Conservation (phyloP, 164 flowering plant genomes). For the Stephania japonica region DNA sequence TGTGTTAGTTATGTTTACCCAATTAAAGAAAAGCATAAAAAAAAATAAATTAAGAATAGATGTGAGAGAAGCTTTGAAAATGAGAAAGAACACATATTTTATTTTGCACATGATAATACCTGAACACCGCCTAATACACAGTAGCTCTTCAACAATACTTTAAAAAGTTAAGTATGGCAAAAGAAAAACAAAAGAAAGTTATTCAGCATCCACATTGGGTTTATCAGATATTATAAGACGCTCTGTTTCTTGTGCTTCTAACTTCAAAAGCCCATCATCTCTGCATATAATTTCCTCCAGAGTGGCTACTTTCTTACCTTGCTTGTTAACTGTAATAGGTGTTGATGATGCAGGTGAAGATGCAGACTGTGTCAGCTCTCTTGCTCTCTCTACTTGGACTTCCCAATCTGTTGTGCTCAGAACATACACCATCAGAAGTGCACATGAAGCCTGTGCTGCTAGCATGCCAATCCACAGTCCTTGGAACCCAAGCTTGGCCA, state of each 20-base stretch:
- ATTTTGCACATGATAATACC: not conserved
- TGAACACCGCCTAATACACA: not conserved
- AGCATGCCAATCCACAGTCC: slow-evolving; percentile 33
- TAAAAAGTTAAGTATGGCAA: too few relatives aligned
- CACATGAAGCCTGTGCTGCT: slow-evolving; percentile 29
- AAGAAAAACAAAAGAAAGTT: slow-evolving; percentile 7
- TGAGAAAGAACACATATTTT: not conserved
- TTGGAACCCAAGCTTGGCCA: slow-evolving; percentile 17
- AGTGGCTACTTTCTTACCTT: slow-evolving; percentile 4
- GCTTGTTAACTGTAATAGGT: not conserved
- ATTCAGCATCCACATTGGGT: not conserved
- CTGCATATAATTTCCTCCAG: slow-evolving; percentile 25
- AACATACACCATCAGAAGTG: slow-evolving; percentile 24
- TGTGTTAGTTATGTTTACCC: too few relatives aligned
- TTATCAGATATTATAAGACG: slow-evolving; percentile 35
- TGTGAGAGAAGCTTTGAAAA: not conserved
- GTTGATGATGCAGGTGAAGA: slow-evolving; percentile 9
- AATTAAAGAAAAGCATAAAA: too few relatives aligned
- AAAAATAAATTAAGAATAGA: not conserved
- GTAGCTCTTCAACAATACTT: not conserved
- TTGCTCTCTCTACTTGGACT: slow-evolving; percentile 20
- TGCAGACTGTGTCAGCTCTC: slow-evolving; percentile 15
- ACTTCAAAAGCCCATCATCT: slow-evolving; percentile 27
- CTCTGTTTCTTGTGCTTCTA: slow-evolving; percentile 43
- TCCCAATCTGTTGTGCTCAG: slow-evolving; percentile 24